Percentiles rank a stretch among this genome's conserved stretches.
Evolutionary conservation across 1,284 basidiomycete genomes (phyloP).

Genomic region (Sporisorium iseilematis-ciliati): DNA sequence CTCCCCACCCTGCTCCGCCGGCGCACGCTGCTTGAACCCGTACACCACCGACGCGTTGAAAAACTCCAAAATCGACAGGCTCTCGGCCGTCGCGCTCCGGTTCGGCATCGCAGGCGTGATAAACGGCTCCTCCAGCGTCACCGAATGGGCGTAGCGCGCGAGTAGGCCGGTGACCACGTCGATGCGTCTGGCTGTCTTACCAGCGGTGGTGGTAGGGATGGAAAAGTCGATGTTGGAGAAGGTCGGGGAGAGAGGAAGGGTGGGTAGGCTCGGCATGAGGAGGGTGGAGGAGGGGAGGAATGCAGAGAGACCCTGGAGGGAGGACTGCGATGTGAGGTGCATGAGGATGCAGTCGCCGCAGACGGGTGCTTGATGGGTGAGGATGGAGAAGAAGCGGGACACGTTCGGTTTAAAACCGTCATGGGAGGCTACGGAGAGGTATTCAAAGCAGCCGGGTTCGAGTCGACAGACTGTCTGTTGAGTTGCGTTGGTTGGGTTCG

Average conservation of each 20-base stretch:
- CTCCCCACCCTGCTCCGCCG: background rate
- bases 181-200: background rate
- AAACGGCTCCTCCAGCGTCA: slow-evolving; percentile 10
- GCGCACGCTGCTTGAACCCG: slow-evolving; percentile 17
- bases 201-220: background rate
- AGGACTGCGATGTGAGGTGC: slow-evolving; percentile 20
- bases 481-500: background rate
- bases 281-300: slow-evolving; percentile 18
- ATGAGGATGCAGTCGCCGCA: slow-evolving; percentile 30
- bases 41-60: slow-evolving; percentile 16
- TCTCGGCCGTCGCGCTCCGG: slow-evolving; percentile 3
- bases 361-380: slow-evolving; percentile 3
- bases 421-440: slow-evolving; percentile 1
- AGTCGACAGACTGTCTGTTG: background rate
- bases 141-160: slow-evolving; percentile 23
- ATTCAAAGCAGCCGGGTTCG: slow-evolving; percentile 2
- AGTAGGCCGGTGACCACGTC: slow-evolving; percentile 12
- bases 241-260: slow-evolving; percentile 9
- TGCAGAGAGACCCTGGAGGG: slow-evolving; percentile 18
- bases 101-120: slow-evolving; percentile 14
- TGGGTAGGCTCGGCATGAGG: background rate
- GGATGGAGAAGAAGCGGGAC: slow-evolving; percentile 4
- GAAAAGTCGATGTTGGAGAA: slow-evolving; percentile 12
- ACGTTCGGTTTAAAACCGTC: slow-evolving; percentile 3
- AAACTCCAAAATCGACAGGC: slow-evolving; percentile 14